phyloP scores from a whole-genome alignment of 108 stramenopile genomes.

The Skeletonema tropicum region DNA sequence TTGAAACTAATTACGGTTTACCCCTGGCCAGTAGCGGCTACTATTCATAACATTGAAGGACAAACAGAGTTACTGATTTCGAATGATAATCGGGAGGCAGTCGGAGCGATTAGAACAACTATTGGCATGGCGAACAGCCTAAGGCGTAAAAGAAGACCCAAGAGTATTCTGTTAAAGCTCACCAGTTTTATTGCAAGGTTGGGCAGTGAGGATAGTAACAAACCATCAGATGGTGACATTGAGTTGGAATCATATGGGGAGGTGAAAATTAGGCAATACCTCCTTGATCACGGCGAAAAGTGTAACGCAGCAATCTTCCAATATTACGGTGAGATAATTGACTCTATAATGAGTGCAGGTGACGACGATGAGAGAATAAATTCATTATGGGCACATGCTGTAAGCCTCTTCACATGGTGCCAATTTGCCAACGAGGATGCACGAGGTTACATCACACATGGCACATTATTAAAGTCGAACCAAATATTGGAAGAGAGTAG shows the following conservation, averaged over 20 bases:
- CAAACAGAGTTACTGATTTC: slow-evolving; percentile 14
- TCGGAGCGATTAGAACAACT: slow-evolving; percentile 16
- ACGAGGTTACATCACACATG: slow-evolving; percentile 16
- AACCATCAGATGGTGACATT: slow-evolving; percentile 9
- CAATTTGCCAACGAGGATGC: slow-evolving; percentile 21
- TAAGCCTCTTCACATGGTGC: slow-evolving; percentile 10
- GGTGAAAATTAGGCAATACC: slow-evolving; percentile 8
- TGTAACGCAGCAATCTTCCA: background rate
- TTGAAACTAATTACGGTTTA: slow-evolving; percentile 16
- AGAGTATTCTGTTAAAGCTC: slow-evolving; percentile 7
- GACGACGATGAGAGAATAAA: background rate
- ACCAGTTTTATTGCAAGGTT: slow-evolving; percentile 11
- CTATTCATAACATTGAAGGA: background rate
- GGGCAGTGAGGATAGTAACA: background rate
- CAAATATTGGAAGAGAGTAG: too few relatives aligned
- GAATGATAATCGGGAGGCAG: slow-evolving; percentile 4
- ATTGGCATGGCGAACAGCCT: slow-evolving; percentile 26
- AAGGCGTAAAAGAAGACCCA: background rate
- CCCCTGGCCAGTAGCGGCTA: background rate
- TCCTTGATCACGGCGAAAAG: slow-evolving; percentile 3
- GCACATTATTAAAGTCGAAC: too few relatives aligned
- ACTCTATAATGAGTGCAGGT: background rate
- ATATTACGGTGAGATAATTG: background rate
- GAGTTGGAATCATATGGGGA: slow-evolving; percentile 13
- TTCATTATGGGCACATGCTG: slow-evolving; percentile 4